Evolutionary conservation across 176 grass and related monocot species (phyloP).

Genomic region (Musa acuminata): DNA sequence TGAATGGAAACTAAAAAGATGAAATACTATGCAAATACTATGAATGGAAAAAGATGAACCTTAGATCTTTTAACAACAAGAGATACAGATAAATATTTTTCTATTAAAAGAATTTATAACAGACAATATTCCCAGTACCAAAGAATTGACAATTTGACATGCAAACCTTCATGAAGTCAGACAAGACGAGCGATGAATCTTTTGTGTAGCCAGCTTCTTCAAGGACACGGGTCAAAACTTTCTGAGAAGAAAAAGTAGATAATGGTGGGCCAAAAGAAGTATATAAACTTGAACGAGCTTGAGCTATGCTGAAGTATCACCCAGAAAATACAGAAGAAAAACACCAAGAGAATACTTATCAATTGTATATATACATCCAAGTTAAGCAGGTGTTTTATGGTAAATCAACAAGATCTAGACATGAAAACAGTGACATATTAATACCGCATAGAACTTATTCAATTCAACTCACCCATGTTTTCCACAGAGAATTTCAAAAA

Average conservation of each 20-base stretch:
- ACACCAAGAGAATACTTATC: no score
- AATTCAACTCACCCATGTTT: no score
- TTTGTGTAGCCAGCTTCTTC: conserved; percentile 68
- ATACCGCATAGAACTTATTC: no score
- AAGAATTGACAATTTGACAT: neutral
- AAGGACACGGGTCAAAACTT: conserved; percentile 61
- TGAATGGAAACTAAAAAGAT: no score
- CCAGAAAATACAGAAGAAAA: conserved; percentile 3
- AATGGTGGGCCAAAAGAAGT: neutral
- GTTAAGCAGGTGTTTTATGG: no score
- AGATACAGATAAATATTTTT: neutral
- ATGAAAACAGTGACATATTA: no score
- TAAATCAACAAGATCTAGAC: no score
- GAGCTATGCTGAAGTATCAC: neutral
- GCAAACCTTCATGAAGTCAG: conserved; percentile 69
- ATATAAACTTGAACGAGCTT: neutral
- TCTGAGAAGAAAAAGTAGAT: conserved; percentile 30
- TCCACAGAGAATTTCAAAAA: no score
- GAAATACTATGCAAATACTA: no score
- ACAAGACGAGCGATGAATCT: conserved; percentile 48
- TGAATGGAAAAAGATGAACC: neutral
- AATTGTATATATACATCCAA: no score
- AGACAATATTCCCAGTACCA: neutral
- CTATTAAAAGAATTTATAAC: neutral
- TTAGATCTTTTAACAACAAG: neutral